phyloP scores from a whole-genome alignment of 2,329 filamentous ascomycete genomes.

The Cladorrhinum sp. region DNA sequence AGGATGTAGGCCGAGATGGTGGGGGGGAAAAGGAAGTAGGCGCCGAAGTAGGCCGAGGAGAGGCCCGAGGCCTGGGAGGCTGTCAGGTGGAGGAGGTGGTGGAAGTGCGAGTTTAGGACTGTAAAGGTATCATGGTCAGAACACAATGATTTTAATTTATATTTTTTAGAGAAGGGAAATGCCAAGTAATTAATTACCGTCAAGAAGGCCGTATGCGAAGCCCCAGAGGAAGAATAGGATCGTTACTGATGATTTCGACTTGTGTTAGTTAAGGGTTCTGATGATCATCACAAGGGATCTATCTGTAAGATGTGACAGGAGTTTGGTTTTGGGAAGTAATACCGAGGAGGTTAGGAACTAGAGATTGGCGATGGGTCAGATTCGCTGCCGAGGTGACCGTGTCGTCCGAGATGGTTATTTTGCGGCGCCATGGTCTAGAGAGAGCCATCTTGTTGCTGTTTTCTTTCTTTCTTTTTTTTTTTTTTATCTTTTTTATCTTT shows the following conservation, averaged over 20 bases:
- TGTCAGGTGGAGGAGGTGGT: conserved; percentile 43
- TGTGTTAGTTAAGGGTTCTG: no score
- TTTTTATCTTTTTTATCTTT: neutral
- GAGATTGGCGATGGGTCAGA: conserved; percentile 34
- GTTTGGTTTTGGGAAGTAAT: no score
- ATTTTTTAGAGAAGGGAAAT: no score
- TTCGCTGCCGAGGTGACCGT: conserved; percentile 32
- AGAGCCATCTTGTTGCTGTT: neutral
- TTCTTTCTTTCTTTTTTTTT: neutral
- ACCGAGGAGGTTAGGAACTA: conserved; percentile 34
- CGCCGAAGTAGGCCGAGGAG: conserved; percentile 51
- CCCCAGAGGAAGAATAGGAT: conserved; percentile 39
- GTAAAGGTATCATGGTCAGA: no score
- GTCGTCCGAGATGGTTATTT: conserved; percentile 34
- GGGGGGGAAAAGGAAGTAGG: conserved; percentile 38
- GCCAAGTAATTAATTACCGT: conserved; percentile 21
- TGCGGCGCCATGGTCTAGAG: conserved; percentile 28
- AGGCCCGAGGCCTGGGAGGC: conserved; percentile 45
- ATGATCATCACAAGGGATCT: no score
- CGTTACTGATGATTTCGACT: no score
- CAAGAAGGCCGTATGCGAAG: conserved; percentile 37
- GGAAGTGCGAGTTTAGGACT: conserved; percentile 51
- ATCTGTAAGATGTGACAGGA: no score
- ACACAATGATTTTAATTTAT: no score
- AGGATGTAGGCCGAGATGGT: conserved; percentile 51